Base-by-base conservation (phyloP, 495 filamentous ascomycete species). In the Talaromyces stipitatus region DNA sequence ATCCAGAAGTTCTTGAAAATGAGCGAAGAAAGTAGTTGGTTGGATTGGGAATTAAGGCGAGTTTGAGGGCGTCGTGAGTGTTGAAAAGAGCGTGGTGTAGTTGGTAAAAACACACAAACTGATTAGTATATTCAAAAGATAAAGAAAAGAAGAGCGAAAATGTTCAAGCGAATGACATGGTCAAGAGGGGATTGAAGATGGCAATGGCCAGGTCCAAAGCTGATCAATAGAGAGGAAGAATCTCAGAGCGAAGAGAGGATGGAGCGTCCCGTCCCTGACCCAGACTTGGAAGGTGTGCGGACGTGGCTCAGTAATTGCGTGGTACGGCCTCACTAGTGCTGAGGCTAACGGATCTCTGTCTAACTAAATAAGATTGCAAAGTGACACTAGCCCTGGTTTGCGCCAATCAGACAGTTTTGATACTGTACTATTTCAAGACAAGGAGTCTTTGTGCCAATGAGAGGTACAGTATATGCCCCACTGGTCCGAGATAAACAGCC, bases 121-220 rank as follows among this genome's bases (percentile, higher is more conserved):
- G 32, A 50, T 12, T 26, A 23, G 16, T 33, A 59, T 14, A 5
- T 33, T 26, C 18, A 22, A 23, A 50, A 58, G n/a, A 38, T 28
- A 54, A 33, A 55, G 8, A 24, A 26, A 26, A 55, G 7, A 55
- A 43, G 14, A 41, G 5, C 38, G 28, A 55, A 36, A 26, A 55
- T 55, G 22, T n/a, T 56, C 18, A 57, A 57, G 55, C 28, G 55
- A 57, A 41, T 36, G 55, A 50, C 55, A 57, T 57, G 55, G 43
- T 46, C 46, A 38, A 46, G 27, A 51, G 45, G 20, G 55, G 20
- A 28, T 20, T 46, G 45, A 53, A 53, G 43, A 11, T 22, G 47
- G 47, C 23, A n/a, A 50, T 0, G 18, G 36, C 43, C 18, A 29
- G 43, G 55, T 38, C 45, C 30, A 26, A 51, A 51, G 48, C 48